These are phyloP conservation scores for Blumeriella jaapii DNA, from an alignment of 2,329 filamentous ascomycete species.

Conservation along the genomic window DNA sequence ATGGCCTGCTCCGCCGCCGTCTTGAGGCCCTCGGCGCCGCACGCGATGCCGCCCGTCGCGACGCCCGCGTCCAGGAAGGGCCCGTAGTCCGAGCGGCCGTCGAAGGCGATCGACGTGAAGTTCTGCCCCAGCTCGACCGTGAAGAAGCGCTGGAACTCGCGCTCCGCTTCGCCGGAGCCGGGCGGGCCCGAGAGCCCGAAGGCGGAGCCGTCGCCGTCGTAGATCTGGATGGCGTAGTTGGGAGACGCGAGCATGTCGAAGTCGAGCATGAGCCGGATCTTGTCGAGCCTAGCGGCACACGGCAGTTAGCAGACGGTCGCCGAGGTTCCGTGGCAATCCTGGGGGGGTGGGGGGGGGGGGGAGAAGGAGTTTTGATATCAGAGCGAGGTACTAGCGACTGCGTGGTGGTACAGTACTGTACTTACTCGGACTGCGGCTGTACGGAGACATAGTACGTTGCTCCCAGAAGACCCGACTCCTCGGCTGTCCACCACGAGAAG, in stretches of 20 bases:
- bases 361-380: no score
- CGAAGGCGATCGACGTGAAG: constrained; percentile 23
- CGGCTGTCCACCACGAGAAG: constrained; percentile 55
- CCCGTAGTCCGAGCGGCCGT: constrained; percentile 68
- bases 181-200: constrained; percentile 47
- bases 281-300: no score
- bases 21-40: constrained; percentile 66
- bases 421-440: constrained; percentile 33
- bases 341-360: no score
- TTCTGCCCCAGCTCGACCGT: constrained; percentile 9
- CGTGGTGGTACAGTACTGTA: no score
- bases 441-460: constrained; percentile 51
- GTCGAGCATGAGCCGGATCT: constrained; percentile 52
- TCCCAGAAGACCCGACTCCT: constrained; percentile 47
- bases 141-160: constrained; percentile 14
- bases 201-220: constrained; percentile 56
- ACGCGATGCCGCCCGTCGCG: constrained; percentile 61
- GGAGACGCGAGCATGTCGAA: constrained; percentile 39
- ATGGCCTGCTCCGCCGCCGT: constrained; percentile 49
- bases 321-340: no score
- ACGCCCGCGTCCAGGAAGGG: constrained; percentile 63
- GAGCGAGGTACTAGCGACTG: no score
- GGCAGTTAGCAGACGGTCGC: no score
- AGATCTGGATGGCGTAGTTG: constrained; percentile 56
- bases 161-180: constrained; percentile 36